Evolutionary conservation across 768 basidiomycete genomes (phyloP), one percentile per base, ranked within the genome.

Genomic region (Russula vinacea): DNA sequence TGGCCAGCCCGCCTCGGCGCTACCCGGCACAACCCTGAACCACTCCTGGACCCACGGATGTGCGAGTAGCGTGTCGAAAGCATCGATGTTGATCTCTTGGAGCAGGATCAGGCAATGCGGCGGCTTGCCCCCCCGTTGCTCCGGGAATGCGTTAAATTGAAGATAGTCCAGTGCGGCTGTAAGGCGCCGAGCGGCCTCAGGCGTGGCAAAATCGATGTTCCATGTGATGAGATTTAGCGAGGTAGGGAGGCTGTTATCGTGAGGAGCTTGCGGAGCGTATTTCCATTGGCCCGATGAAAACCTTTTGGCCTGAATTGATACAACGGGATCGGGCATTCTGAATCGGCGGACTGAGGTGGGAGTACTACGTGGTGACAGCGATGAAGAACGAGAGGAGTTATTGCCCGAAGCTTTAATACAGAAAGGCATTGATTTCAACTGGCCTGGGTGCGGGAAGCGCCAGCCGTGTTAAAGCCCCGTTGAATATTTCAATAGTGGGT

Each of bases 51-150:
- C 79, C 89, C 89, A 92, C 54, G 77, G 74, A 73, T 86, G 76
- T 24, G 75, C 75, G 54, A 86, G 77, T 51, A 92, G 75, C 47
- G 75, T 72, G 1, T 71, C 63, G 60, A 90, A 78, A 32, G 81
- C 81, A 0, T 62, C 61, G 5, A 57, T 58, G 32, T 81, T 74
- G 29, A 91, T 82, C 73, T 91, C 90, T 73, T 92, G 90, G 67
- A 92, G 73, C 67, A 91, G 74, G 64, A 92, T 81, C 56, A 82
- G 80, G 70, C 83, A 86, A 17, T 86, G 83, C 60, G 78, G 78
- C 0, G 85, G 86, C 60, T 79, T 78, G 9, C 32, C 40, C 2
- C 76, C 76, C 7, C 73, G 71, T 65, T 76, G 74, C 71, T 81
- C 82, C 54, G 71, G 68, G 66, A 90, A 78, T 4, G 85, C 78